phyloP scores from a whole-genome alignment of 148 eudicot species.

The Vaccinium darrowii region DNA sequence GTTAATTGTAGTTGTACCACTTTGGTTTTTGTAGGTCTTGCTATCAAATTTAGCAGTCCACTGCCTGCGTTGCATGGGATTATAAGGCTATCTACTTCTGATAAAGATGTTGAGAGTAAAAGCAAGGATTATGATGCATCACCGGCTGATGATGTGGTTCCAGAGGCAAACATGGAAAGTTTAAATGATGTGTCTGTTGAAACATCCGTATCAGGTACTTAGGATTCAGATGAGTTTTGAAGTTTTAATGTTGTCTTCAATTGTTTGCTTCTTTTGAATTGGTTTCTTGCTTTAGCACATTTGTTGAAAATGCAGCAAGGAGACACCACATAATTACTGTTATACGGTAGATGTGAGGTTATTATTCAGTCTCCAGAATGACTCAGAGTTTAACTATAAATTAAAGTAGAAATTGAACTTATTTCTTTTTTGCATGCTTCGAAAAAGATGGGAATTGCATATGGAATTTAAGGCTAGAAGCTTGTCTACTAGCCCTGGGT shows the following conservation, averaged over 20 bases:
- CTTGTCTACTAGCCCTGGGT: background rate
- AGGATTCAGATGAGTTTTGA: background rate
- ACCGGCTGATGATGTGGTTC: conserved; percentile 20
- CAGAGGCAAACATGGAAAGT: conserved; percentile 34
- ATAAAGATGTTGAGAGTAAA: conserved; percentile 22
- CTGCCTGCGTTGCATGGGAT: conserved; percentile 34
- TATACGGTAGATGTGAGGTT: background rate
- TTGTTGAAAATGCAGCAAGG: background rate
- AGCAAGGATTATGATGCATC: conserved; percentile 30
- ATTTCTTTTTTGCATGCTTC: background rate
- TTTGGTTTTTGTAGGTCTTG: conserved; percentile 43
- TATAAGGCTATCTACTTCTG: conserved; percentile 24
- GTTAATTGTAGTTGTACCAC: background rate
- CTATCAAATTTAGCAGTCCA: conserved; percentile 41
- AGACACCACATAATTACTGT: background rate
- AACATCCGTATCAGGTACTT: conserved; percentile 40
- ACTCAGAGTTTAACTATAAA: background rate
- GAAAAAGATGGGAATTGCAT: background rate
- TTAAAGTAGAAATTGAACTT: background rate
- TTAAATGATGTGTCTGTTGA: conserved; percentile 29
- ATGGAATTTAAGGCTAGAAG: background rate
- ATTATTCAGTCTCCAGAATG: conserved; percentile 1
- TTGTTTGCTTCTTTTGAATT: background rate
- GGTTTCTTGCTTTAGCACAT: background rate
- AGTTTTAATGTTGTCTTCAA: conserved; percentile 2